Conservation (phyloP, 2,329 filamentous ascomycete species). For the Macrophomina phaseolina region DNA sequence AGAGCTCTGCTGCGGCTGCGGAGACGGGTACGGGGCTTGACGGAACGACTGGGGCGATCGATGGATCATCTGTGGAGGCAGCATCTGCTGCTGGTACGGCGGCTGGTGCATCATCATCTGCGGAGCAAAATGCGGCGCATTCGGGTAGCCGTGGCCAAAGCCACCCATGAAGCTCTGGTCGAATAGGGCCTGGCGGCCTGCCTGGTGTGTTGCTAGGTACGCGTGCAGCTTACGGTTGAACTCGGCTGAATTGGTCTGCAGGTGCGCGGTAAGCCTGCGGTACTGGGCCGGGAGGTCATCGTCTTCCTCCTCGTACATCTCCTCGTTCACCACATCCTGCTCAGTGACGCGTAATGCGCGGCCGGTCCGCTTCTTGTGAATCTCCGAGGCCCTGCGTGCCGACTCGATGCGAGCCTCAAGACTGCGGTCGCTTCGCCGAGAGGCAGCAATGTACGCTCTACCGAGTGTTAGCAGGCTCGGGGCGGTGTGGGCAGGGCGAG, state of each 20-base stretch:
- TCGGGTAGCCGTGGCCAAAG: constrained; percentile 40
- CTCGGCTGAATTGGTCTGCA: constrained; percentile 65
- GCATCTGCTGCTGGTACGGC: constrained; percentile 39
- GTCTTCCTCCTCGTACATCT: constrained; percentile 96
- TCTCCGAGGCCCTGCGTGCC: constrained; percentile 83
- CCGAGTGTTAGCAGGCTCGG: constrained; percentile 26
- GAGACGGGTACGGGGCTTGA: constrained; percentile 41
- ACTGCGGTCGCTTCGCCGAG: constrained; percentile 82
- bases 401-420: constrained; percentile 88
- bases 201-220: constrained; percentile 63
- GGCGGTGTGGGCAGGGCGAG: constrained; percentile 2
- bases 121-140: constrained; percentile 48
- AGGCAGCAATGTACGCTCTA: constrained; percentile 91
- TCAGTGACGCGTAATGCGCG: constrained; percentile 81
- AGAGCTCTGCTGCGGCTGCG: constrained; percentile 46
- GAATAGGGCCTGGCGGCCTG: constrained; percentile 42
- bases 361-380: constrained; percentile 87
- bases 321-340: constrained; percentile 85
- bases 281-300: constrained; percentile 75
- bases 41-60: constrained; percentile 35
- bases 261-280: constrained; percentile 65
- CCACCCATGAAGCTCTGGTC: constrained; percentile 17
- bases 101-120: constrained; percentile 42
- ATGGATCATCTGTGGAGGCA: constrained; percentile 42
- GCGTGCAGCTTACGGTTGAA: constrained; percentile 68